A percentile compares a stretch with the other conserved stretches of the same genome.
Conservation (phyloP, 2,329 filamentous ascomycete genomes). For the Aspergillus sp. region DNA sequence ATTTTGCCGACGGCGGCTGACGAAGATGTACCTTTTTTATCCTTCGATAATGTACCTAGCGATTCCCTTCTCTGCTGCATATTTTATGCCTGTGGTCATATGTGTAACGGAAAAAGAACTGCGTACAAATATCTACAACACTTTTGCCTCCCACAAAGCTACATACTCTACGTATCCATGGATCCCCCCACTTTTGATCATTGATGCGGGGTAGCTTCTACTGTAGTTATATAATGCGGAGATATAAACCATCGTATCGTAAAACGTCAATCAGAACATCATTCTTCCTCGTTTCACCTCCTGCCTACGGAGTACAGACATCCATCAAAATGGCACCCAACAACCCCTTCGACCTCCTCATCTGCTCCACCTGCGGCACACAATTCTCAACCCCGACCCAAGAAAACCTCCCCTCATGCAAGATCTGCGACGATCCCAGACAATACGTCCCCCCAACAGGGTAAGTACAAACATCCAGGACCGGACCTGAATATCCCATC, state of each 20-base stretch:
- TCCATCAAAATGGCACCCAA: constrained; percentile 10
- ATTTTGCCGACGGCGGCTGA: constrained; percentile 4
- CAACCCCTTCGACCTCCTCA: constrained; percentile 21
- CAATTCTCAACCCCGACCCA: constrained; percentile 20
- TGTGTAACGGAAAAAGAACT: constrained; percentile 4
- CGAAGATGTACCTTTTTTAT: constrained; percentile 13
- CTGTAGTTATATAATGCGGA: background rate
- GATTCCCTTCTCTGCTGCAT: constrained; percentile 21
- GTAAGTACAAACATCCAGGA: constrained; percentile 13
- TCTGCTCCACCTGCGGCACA: constrained; percentile 29
- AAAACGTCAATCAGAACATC: background rate
- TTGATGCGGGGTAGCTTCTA: background rate
- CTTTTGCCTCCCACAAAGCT: background rate
- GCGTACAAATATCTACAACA: background rate
- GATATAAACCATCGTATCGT: background rate
- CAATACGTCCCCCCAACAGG: constrained; percentile 30
- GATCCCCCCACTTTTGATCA: background rate
- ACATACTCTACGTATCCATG: background rate
- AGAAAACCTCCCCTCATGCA: constrained; percentile 21
- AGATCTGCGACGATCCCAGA: constrained; percentile 33
- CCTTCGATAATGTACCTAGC: constrained; percentile 17
- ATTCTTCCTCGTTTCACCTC: background rate
- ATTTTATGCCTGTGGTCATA: constrained; percentile 1
- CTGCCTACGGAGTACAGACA: background rate
- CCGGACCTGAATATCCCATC: background rate